Percentiles rank a stretch among this genome's conserved stretches.
Evolutionary conservation across 371 early-diverging fungal species (phyloP).

Genomic region (Rhizopus microsporus): DNA sequence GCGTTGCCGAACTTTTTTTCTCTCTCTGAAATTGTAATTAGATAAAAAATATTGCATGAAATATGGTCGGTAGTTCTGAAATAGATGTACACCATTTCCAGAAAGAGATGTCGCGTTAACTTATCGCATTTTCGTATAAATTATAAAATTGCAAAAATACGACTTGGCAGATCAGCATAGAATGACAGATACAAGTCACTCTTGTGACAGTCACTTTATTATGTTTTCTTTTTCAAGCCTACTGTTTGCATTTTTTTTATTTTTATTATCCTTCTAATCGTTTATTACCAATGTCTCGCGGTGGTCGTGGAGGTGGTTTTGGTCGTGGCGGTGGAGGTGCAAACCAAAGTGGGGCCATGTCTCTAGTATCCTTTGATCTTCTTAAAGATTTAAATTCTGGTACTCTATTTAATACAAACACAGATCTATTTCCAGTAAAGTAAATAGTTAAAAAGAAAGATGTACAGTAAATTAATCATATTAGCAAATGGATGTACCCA

Average conservation of each 20-base stretch:
- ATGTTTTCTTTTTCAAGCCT: too few relatives aligned
- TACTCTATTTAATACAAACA: conserved; percentile 46
- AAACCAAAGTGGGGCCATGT: conserved; percentile 43
- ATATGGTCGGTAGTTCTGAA: too few relatives aligned
- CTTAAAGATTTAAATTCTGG: conserved; percentile 47
- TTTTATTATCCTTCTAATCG: background rate
- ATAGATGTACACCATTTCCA: too few relatives aligned
- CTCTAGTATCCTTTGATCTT: conserved; percentile 47
- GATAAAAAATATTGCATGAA: too few relatives aligned
- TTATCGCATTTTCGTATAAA: too few relatives aligned
- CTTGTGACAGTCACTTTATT: too few relatives aligned
- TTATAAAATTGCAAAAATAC: too few relatives aligned
- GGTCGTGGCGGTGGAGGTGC: conserved; percentile 46
- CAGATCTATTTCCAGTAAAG: conserved; percentile 48
- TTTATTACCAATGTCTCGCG: conserved; percentile 32
- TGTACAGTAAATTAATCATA: background rate
- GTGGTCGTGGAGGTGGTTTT: conserved; percentile 44
- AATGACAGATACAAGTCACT: too few relatives aligned
- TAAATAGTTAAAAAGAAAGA: background rate
- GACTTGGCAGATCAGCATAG: too few relatives aligned
- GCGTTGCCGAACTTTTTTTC: too few relatives aligned
- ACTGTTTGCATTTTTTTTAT: background rate
- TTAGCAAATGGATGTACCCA: conserved; percentile 49
- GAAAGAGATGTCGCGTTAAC: too few relatives aligned
- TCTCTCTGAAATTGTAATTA: too few relatives aligned